Evolutionary conservation across 176 grass and related monocot species (phyloP), one percentile per base, ranked within the genome.

Genomic region (Carex kokanica): DNA sequence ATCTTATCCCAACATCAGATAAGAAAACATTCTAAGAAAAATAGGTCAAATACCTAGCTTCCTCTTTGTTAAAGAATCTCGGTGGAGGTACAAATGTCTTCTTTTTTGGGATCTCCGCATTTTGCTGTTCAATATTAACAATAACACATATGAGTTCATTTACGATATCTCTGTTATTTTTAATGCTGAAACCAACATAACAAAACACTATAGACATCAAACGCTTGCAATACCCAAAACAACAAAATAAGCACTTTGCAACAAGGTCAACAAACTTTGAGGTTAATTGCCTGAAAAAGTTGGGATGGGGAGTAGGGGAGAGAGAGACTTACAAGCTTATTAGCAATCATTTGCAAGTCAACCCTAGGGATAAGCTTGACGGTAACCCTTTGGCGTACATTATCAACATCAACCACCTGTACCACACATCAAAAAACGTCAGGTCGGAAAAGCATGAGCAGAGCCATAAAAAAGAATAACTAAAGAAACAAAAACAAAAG

Each of bases 331-430:
- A 96, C 93, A 85, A 96, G 78, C 85, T 99, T 99, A 92, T 86
- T 95, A 67, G 93, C 91, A 82, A 99, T 84, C 74, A 87, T 88
- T 94, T 99, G 97, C 49, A 99, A 86, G 88, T 99, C 97, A 89
- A 99, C 89, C 80, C 97, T 93, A 61, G 97, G 93, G 54, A 99
- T 96, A 23, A 99, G 89, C 85, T 99, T 99, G 47, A 99, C 93
- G 20, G 82, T 89, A 38, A 92, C 97, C 54, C 78, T 92, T 80
- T 99, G 97, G 0, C 90, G 93, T 59, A 49, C 45, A 86, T 99
- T 99, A 59, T 99, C 97, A 74, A 99, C 93, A 90, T 96, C 93
- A 9, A 99, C 97, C 79, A 99, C 97, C 93, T 99, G 84, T 20
- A 93, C 2, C 29, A 81, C 36, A 24, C 78, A 80, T 36, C 54